Base-by-base conservation (phyloP, 2,329 filamentous ascomycete genomes). In the Graphilbum fragrans region DNA sequence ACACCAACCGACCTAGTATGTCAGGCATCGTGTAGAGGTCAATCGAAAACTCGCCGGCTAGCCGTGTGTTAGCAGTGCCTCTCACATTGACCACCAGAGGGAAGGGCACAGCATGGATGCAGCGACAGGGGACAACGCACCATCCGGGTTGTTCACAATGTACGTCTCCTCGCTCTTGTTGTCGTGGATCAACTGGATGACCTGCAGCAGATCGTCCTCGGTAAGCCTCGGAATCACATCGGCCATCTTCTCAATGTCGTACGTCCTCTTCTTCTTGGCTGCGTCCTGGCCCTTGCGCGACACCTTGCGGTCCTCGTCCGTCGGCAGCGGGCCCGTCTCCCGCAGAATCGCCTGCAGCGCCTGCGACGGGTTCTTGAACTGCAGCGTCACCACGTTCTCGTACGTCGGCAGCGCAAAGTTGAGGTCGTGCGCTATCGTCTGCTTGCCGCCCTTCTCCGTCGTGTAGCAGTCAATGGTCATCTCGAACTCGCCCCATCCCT, bases 401-500 rank as follows among this genome's bases (percentile, higher is more conserved):
- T 98, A 98, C 47, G 74, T 74, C 46, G 80, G 70, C 50, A 80
- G 72, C 51, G 77, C 72, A 62, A 98, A 98, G 70, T 96, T 95
- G 46, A 98, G 73, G 57, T 98, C 92, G 61, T 98, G 92, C 39
- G 70, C 65, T 49, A 98, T 70, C 14, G 74, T 70, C 55, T 86
- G 76, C 55, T 94, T 90, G 44, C 81, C 77, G 43, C 77, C 82
- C 69, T 95, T 95, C 62, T 92, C 86, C 23, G 82, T 79, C 35
- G 82, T 84, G 56, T 80, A 82, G 52, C 93, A 73, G 47, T 84
- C 77, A 55, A 96, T 92, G 37, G 70, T 72, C 79, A 98, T 90
- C 58, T 96, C 92, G 59, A 98, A 98, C 65, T 96, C 92, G 55
- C 92, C 92, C 92, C 92, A 98, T 52, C 92, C 92, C 64, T 95